phyloP scores from a whole-genome alignment of 257 asterid genomes.

The Cinchona pubescens region DNA sequence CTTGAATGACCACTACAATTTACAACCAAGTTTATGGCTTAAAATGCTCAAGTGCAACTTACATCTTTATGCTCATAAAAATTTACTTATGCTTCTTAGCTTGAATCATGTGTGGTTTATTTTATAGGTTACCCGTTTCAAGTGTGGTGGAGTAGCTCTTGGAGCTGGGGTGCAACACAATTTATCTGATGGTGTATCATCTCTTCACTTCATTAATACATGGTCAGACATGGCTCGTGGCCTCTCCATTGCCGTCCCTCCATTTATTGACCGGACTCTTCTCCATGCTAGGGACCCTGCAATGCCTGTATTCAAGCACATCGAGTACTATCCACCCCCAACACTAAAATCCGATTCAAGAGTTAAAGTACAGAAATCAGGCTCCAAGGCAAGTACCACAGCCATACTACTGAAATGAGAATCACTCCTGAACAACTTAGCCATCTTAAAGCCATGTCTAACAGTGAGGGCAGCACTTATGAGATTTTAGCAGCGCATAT shows the following conservation, averaged over 20 bases:
- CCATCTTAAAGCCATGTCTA: conserved; percentile 25
- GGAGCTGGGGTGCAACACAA: conserved; percentile 45
- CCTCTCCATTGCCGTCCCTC: conserved; percentile 32
- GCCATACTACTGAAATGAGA: conserved; percentile 27
- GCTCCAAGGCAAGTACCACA: conserved; percentile 16
- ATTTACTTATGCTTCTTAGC: neutral
- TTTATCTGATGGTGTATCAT: conserved; percentile 42
- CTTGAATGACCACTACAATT: too few species aligned
- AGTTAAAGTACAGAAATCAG: neutral
- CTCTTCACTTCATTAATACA: conserved; percentile 48
- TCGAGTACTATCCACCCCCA: conserved; percentile 35
- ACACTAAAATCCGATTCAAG: conserved; percentile 11
- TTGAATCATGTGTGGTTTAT: neutral
- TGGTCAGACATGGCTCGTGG: conserved; percentile 46
- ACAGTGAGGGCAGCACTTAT: conserved; percentile 47
- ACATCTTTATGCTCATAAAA: neutral
- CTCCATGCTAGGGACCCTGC: conserved; percentile 39
- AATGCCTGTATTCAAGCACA: conserved; percentile 14
- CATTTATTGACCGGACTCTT: conserved; percentile 39
- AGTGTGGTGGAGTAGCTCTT: conserved; percentile 42
- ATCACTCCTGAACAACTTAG: conserved; percentile 25
- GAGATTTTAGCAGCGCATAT: conserved; percentile 74
- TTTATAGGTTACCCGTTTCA: conserved; percentile 42
- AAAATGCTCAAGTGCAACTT: neutral
- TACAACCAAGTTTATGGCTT: neutral